Conservation (phyloP, 371 early-diverging fungal species). For the Syncephalastrum sp. region DNA sequence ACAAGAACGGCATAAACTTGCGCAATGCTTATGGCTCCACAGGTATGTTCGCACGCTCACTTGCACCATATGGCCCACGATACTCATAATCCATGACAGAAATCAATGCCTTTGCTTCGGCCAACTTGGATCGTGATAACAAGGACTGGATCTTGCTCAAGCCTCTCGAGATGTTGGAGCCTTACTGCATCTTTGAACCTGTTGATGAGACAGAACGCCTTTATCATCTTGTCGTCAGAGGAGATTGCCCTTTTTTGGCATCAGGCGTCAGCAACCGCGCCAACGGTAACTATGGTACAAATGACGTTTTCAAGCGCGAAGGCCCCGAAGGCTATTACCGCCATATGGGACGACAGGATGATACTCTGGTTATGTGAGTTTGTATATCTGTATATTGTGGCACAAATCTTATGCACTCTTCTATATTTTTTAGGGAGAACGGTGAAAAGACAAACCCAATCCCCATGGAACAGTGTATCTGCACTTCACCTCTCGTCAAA, state of each 20-base stretch:
- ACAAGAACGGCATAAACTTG: constrained; percentile 8
- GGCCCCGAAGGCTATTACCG: constrained; percentile 14
- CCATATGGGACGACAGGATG: constrained; percentile 32
- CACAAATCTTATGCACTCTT: background rate
- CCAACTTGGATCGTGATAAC: background rate
- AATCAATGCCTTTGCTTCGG: background rate
- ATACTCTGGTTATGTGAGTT: constrained; percentile 32
- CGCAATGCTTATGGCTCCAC: constrained; percentile 17
- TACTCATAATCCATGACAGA: background rate
- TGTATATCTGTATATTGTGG: background rate
- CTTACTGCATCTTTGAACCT: constrained; percentile 11
- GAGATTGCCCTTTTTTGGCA: constrained; percentile 18
- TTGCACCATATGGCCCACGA: background rate
- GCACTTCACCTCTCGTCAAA: constrained; percentile 15
- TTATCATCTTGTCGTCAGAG: constrained; percentile 13
- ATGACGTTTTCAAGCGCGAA: constrained; percentile 26
- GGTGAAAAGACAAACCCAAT: constrained; percentile 47
- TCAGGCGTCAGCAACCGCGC: constrained; percentile 16
- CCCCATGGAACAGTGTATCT: constrained; percentile 34
- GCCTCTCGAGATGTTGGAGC: background rate
- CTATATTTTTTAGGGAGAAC: constrained; percentile 19
- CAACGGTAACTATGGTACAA: constrained; percentile 33
- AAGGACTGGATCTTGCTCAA: constrained; percentile 9
- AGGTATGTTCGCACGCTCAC: constrained; percentile 3
- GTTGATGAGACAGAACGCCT: constrained; percentile 2